phyloP scores from a whole-genome alignment of 1,284 basidiomycete species.

The Microbotryum silenes-acaulis region DNA sequence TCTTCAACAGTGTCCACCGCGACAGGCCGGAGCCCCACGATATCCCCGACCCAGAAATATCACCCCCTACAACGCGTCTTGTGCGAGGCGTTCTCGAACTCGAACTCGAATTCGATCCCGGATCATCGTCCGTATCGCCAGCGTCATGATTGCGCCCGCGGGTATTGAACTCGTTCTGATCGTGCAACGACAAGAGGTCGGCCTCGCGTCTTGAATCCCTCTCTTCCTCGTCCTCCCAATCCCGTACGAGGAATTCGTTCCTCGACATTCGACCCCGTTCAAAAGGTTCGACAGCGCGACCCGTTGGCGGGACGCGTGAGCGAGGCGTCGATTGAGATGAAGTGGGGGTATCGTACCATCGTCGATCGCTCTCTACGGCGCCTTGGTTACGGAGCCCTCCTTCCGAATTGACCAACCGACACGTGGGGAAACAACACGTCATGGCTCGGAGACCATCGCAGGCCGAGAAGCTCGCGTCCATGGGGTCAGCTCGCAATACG shows the following conservation, averaged over 20 bases:
- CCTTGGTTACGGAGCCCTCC: no score
- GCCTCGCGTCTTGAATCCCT: neutral
- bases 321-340: neutral
- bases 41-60: constrained; percentile 4
- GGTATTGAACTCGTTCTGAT: neutral
- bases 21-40: constrained; percentile 20
- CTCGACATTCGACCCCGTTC: no score
- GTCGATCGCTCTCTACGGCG: no score
- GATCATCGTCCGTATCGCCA: neutral
- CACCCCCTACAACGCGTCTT: neutral
- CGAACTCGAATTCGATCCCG: neutral
- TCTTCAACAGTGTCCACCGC: constrained; percentile 25
- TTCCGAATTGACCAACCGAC: no score
- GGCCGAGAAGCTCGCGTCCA: no score
- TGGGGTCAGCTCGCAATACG: no score
- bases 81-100: neutral
- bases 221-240: no score
- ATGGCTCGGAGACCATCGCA: no score
- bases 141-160: neutral
- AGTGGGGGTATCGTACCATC: no score
- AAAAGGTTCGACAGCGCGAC: no score
- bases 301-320: neutral
- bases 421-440: no score
- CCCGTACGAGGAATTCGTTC: no score
- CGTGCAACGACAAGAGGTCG: constrained; percentile 2